Percentiles rank a stretch among this genome's conserved stretches.
Evolutionary conservation across 2,329 filamentous ascomycete genomes (phyloP).

Genomic region (Clonostachys byssicola): DNA sequence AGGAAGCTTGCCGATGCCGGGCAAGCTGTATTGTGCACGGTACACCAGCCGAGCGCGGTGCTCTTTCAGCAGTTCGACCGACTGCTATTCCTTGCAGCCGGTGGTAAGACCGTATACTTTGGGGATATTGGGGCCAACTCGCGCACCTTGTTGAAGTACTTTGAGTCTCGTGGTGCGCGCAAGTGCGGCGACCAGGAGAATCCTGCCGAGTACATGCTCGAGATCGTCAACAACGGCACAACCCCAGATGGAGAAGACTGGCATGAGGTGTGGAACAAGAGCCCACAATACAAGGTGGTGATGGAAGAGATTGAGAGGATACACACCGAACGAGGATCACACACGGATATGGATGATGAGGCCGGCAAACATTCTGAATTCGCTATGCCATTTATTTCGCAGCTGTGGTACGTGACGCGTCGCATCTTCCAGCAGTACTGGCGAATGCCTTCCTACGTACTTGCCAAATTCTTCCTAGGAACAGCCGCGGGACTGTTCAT

Average conservation of each 20-base stretch:
- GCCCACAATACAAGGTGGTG: conserved; percentile 44
- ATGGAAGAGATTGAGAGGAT: conserved; percentile 61
- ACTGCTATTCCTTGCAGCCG: conserved; percentile 48
- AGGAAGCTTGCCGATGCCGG: conserved; percentile 51
- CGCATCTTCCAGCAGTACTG: conserved; percentile 74
- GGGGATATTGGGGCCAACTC: conserved; percentile 63
- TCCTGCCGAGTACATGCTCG: conserved; percentile 70
- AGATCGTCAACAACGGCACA: conserved; percentile 34
- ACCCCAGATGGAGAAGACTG: conserved; percentile 49
- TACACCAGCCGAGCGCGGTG: conserved; percentile 39
- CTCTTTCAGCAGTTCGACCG: conserved; percentile 47
- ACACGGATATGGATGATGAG: not conserved
- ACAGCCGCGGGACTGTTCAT: conserved; percentile 64
- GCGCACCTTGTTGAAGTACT: conserved; percentile 45
- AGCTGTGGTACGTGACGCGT: conserved; percentile 60
- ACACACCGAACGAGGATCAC: conserved; percentile 37
- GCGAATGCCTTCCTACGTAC: conserved; percentile 75
- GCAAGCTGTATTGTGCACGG: conserved; percentile 44
- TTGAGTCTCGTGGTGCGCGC: conserved; percentile 57
- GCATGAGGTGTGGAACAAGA: conserved; percentile 61
- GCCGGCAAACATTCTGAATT: conserved; percentile 52
- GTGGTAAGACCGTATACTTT: conserved; percentile 58
- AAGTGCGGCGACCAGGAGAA: conserved; percentile 57
- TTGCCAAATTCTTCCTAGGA: conserved; percentile 64
- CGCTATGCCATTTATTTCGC: conserved; percentile 66